Evolutionary conservation across 208 protist species (phyloP).

Genomic region (Zelonia costaricensis): DNA sequence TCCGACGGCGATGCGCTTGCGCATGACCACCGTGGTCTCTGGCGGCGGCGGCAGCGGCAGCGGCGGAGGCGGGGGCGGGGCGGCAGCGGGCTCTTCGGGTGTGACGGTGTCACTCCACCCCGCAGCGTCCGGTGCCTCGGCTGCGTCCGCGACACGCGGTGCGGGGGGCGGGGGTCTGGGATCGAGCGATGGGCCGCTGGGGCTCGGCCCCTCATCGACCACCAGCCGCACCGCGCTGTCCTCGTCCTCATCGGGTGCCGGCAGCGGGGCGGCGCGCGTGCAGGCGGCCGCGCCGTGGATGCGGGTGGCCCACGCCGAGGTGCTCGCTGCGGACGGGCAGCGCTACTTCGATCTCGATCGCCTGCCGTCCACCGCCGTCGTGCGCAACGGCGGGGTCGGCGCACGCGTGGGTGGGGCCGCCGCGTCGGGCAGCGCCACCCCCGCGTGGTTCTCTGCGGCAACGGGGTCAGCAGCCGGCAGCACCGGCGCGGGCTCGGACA

Average conservation of each 20-base stretch:
- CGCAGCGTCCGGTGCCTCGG: too few species aligned
- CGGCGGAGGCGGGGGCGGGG: neutral
- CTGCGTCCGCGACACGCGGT: too few species aligned
- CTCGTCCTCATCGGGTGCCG: neutral
- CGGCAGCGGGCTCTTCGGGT: neutral
- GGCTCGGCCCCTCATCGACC: too few species aligned
- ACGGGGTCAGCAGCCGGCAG: neutral
- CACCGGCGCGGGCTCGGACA: neutral
- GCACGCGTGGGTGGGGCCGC: too few species aligned
- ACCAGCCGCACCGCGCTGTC: neutral
- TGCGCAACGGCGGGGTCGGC: neutral
- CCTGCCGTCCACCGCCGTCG: neutral
- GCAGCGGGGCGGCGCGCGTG: neutral
- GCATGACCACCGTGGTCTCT: slow-evolving; percentile 8
- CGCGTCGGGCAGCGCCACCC: too few species aligned
- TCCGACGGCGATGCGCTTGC: slow-evolving; percentile 10
- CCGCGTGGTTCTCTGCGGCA: neutral
- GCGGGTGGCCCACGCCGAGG: slow-evolving; percentile 14
- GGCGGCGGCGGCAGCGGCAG: neutral
- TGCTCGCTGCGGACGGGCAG: slow-evolving; percentile 19
- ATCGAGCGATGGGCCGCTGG: too few species aligned
- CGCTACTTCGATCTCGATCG: slow-evolving; percentile 23
- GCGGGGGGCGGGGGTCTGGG: too few species aligned
- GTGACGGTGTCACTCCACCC: too few species aligned
- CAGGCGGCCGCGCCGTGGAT: slow-evolving; percentile 19